Base-by-base conservation (phyloP, 2,329 filamentous ascomycete genomes). In the Aspergillus vadensis region DNA sequence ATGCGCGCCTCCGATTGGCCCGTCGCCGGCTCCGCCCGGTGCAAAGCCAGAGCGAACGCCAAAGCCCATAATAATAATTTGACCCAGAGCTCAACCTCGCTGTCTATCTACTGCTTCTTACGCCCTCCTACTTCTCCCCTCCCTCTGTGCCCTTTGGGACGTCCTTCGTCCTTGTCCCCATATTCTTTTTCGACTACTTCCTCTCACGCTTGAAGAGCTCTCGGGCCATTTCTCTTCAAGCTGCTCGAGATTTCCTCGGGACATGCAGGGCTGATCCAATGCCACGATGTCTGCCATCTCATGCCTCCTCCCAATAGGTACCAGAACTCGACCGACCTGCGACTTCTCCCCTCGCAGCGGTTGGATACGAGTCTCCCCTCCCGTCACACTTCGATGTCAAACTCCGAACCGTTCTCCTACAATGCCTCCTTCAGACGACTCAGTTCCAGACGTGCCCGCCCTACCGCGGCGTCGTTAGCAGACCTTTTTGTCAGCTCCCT, bases 281-380 rank as follows among this genome's bases (percentile, higher is more conserved):
- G 76, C 78, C 84, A 86, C 80, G 69, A 88, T 88, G 86, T 82
- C 77, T 79, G 79, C 74, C 78, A 72, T 82, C 83, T 84, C 85
- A 88, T 89, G 86, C 86, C 83, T 84, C 78, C 82, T 78, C 74
- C 83, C 79, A 81, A 80, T 78, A 79, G 79, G 77, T 79, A 82
- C 76, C 78, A 82, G 74, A 79, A 81, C 80, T 80, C 78, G 70
- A 72, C 76, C 67, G 74, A 77, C 74, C 77, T 78, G 77, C 78
- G 79, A 74, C 72, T 79, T 72, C 74, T 78, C 75, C 78, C 80
- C 64, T 79, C 78, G 74, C 73, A 79, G 77, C 72, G 71, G 65
- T 66, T 72, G 67, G 72, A 72, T 62, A 65, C 67, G 62, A 63
- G 69, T 60, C 55, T 63, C 36, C 58, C 63, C 60, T 47, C 58